phyloP scores from a whole-genome alignment of 2,329 filamentous ascomycete genomes.

The Calonectria leucothoes region DNA sequence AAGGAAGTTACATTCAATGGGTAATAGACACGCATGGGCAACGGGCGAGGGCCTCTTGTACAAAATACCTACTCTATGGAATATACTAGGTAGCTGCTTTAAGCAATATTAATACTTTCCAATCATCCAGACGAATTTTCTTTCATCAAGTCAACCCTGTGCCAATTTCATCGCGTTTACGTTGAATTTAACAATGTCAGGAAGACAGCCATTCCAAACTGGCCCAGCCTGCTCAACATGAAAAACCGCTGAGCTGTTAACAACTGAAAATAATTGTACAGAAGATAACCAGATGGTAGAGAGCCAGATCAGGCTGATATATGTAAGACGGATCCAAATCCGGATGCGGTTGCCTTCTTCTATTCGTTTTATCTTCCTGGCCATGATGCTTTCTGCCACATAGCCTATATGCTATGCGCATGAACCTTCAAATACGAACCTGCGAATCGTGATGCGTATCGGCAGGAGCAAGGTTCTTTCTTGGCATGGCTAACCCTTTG shows the following conservation, averaged over 20 bases:
- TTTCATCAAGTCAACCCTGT: background rate
- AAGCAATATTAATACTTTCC: constrained; percentile 5
- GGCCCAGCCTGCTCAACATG: background rate
- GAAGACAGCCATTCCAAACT: background rate
- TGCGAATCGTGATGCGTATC: background rate
- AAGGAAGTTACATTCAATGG: constrained; percentile 12
- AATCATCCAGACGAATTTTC: background rate
- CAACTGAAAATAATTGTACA: background rate
- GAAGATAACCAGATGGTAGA: background rate
- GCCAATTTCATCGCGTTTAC: background rate
- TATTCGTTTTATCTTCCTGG: background rate
- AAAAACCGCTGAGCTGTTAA: background rate
- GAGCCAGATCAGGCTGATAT: background rate
- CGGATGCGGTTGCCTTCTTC: background rate
- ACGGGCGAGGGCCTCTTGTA: constrained; percentile 10
- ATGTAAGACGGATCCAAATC: background rate
- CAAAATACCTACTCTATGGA: constrained; percentile 18
- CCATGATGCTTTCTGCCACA: background rate
- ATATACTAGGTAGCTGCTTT: constrained; percentile 8
- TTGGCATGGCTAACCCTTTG: background rate
- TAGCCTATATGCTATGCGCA: background rate
- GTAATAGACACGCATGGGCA: constrained; percentile 17
- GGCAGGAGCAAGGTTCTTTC: background rate
- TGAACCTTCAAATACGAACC: background rate
- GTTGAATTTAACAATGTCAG: background rate